These are phyloP conservation scores for Suillus placidus DNA, from an alignment of 768 basidiomycete genomes.

Conservation along the genomic window DNA sequence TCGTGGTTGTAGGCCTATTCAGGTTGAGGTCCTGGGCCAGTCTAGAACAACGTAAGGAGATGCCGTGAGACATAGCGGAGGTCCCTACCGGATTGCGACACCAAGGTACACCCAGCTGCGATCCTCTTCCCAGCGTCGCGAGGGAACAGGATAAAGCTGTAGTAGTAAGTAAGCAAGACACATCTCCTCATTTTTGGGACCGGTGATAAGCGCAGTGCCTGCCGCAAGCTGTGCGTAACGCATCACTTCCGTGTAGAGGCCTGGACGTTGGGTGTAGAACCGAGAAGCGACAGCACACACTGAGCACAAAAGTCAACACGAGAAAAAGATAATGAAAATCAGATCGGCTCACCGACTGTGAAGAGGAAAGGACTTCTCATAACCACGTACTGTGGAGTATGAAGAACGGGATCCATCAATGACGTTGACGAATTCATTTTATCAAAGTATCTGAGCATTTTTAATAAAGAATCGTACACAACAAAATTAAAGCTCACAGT, in stretches of 20 bases:
- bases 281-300: constrained; percentile 89
- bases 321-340: not conserved
- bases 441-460: constrained; percentile 62
- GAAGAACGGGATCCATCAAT: constrained; percentile 78
- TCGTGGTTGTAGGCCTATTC: constrained; percentile 72
- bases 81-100: constrained; percentile 74
- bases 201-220: constrained; percentile 73
- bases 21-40: constrained; percentile 90
- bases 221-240: constrained; percentile 77
- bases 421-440: constrained; percentile 80
- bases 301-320: constrained; percentile 31
- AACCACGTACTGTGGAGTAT: constrained; percentile 80
- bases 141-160: constrained; percentile 75
- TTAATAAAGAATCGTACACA: not conserved
- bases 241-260: constrained; percentile 72
- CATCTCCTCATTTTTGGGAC: constrained; percentile 82
- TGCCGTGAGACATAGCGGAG: no score
- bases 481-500: constrained; percentile 49
- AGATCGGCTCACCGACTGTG: constrained; percentile 74
- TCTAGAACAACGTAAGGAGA: constrained; percentile 42
- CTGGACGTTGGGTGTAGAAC: constrained; percentile 71
- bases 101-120: constrained; percentile 90
- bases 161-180: constrained; percentile 82
- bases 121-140: constrained; percentile 86
- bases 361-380: constrained; percentile 90